A percentile compares a stretch with the other conserved stretches of the same genome.
Conservation (phyloP, 371 early-diverging fungal genomes). For the Blakeslea trispora region DNA sequence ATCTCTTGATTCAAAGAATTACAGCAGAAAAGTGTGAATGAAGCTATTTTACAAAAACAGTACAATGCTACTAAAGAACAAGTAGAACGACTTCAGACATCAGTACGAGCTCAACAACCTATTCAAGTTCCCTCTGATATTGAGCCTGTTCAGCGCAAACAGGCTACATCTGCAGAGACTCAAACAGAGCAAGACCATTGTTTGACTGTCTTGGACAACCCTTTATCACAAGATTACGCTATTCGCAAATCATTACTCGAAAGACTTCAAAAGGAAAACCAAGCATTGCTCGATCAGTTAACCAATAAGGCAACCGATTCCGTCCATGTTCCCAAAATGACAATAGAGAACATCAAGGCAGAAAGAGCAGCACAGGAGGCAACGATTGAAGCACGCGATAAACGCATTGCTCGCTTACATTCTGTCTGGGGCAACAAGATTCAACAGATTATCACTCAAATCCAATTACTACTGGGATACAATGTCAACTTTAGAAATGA, state of each 20-base stretch:
- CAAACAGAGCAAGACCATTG: slow-evolving; percentile 33
- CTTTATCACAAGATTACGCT: slow-evolving; percentile 62
- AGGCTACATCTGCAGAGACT: not conserved
- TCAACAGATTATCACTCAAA: slow-evolving; percentile 62
- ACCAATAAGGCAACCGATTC: slow-evolving; percentile 30
- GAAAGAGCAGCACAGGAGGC: slow-evolving; percentile 52
- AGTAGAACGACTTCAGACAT: not conserved
- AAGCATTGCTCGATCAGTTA: not conserved
- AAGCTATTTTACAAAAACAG: slow-evolving; percentile 1
- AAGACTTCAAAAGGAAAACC: slow-evolving; percentile 63
- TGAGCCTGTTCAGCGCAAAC: not conserved
- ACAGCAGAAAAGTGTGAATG: not conserved
- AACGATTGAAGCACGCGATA: slow-evolving; percentile 54
- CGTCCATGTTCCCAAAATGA: slow-evolving; percentile 52
- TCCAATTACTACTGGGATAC: slow-evolving; percentile 65
- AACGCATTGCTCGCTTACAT: slow-evolving; percentile 65
- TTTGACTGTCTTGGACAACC: slow-evolving; percentile 74
- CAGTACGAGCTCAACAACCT: no score
- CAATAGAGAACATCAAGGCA: slow-evolving; percentile 55
- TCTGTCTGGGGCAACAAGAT: slow-evolving; percentile 64
- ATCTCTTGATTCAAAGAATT: no score
- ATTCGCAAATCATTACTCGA: slow-evolving; percentile 67
- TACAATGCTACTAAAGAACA: not conserved
- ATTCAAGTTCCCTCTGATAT: not conserved
- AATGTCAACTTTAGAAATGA: slow-evolving; percentile 68